Evolutionary conservation across 2,329 filamentous ascomycete genomes (phyloP).

Genomic region (Coleophoma cylindrospora): DNA sequence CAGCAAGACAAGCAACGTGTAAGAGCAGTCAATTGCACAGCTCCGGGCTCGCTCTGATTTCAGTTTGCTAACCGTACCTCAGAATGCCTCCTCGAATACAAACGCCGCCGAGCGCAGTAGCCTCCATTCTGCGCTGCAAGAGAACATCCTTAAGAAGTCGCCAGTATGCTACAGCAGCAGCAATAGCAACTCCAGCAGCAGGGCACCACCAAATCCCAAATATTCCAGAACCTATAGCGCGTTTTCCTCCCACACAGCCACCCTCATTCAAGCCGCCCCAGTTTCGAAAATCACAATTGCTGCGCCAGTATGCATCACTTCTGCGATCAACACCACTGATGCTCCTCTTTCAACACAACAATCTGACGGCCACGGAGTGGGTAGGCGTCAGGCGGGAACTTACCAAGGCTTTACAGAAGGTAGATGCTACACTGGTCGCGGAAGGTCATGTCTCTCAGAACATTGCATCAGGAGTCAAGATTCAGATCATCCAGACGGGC

Average conservation of each 20-base stretch:
- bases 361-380: conserved; percentile 65
- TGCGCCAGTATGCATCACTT: conserved; percentile 67
- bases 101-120: conserved; percentile 22
- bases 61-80: conserved; percentile 2
- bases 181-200: conserved; percentile 40
- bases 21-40: conserved; percentile 3
- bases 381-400: conserved; percentile 61
- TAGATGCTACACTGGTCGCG: conserved; percentile 50
- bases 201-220: conserved; percentile 42
- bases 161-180: conserved; percentile 44
- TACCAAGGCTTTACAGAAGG: conserved; percentile 50
- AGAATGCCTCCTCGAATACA: conserved; percentile 47
- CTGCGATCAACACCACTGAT: conserved; percentile 67
- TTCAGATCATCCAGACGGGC: conserved; percentile 83
- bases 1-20: conserved; percentile 6
- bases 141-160: conserved; percentile 27
- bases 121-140: conserved; percentile 27
- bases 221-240: conserved; percentile 27
- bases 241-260: conserved; percentile 65
- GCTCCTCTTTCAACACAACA: conserved; percentile 72
- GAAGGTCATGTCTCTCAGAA: conserved; percentile 36
- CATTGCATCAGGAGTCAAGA: conserved; percentile 58
- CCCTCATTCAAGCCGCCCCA: conserved; percentile 83
- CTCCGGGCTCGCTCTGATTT: not conserved
- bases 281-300: conserved; percentile 84